Base-by-base conservation (phyloP, 2,329 filamentous ascomycete species). In the Diaporthe ilicicola region DNA sequence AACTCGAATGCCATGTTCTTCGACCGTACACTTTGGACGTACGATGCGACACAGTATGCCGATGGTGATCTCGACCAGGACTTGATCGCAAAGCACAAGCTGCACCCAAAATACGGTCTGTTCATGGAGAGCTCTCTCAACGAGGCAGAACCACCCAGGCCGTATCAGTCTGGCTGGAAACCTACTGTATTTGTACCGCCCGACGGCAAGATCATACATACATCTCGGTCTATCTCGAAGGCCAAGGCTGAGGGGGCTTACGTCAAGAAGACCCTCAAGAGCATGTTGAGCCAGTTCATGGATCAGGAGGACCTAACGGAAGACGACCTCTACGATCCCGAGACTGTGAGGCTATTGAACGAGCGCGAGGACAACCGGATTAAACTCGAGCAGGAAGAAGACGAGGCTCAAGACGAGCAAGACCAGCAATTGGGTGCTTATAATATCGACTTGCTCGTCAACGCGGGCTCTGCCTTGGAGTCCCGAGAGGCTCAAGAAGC, bases 101-200 rank as follows among this genome's bases (percentile, higher is more conserved):
- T 90, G 7, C 88, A 90, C 69, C 87, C 88, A 1, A 83, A 81
- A 50, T 86, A 85, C 71, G 88, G 88, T 42, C 79, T 90, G 50
- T 85, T 88, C 75, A 75, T 89, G 29, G 81, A 83, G 2, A 79
- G 76, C 17, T 89, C 86, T 50, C 76, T 77, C 67, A 89, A 87
- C 70, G 81, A 84, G 32, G 72, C 77, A 3, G 84, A 85, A 74
- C 75, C 80, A 1, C 81, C 84, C 4, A 77, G 76, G 22, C 79
- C 81, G 0, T 82, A 81, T 53, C 80, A 84, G 61, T 82, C 85
- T 70, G 84, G 84, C 13, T 81, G 83, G 37, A 83, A 82, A 62
- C 85, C 87, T 4, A 78, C 88, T 6, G 85, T 88, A 32, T 84
- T 84, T 70, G 81, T 88, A 64, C 83, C 84, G 27, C 83, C 84